phyloP scores from a whole-genome alignment of 2,329 filamentous ascomycete species.

The Aureobasidium sp. region DNA sequence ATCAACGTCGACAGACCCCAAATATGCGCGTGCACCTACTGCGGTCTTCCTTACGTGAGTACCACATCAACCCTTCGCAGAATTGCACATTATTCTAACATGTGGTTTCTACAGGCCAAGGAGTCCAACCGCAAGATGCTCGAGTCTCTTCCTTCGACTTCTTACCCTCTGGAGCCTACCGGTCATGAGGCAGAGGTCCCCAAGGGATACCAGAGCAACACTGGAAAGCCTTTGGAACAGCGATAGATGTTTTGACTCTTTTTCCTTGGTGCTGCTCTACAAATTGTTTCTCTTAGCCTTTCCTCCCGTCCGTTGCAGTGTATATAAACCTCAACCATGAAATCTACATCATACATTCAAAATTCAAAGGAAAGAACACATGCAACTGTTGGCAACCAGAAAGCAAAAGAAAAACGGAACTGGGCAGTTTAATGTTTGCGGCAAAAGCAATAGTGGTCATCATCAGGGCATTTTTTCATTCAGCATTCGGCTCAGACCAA shows the following conservation, averaged over 20 bases:
- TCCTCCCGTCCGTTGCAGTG: background rate
- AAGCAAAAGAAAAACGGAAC: too few relatives aligned
- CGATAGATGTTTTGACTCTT: conserved; percentile 35
- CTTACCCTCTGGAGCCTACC: conserved; percentile 64
- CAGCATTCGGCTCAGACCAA: too few relatives aligned
- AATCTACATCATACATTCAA: background rate
- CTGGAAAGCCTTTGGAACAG: conserved; percentile 51
- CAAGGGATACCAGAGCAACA: conserved; percentile 46
- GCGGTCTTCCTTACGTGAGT: conserved; percentile 84
- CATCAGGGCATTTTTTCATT: too few relatives aligned
- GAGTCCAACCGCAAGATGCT: conserved; percentile 81
- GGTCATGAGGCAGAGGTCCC: conserved; percentile 51
- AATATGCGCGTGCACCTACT: conserved; percentile 86
- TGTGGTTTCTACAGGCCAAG: conserved; percentile 56
- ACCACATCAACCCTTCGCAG: background rate
- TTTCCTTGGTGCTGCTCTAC: background rate
- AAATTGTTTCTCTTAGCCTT: background rate
- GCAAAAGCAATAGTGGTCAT: too few relatives aligned
- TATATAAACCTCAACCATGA: background rate
- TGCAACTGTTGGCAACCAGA: too few relatives aligned
- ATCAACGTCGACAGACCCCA: conserved; percentile 98
- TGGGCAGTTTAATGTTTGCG: too few relatives aligned
- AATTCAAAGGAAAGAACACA: too few relatives aligned
- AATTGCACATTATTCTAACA: too few relatives aligned
- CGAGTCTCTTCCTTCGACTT: conserved; percentile 66